Conservation (phyloP, 768 basidiomycete genomes). For the Tephrocybe rancida region DNA sequence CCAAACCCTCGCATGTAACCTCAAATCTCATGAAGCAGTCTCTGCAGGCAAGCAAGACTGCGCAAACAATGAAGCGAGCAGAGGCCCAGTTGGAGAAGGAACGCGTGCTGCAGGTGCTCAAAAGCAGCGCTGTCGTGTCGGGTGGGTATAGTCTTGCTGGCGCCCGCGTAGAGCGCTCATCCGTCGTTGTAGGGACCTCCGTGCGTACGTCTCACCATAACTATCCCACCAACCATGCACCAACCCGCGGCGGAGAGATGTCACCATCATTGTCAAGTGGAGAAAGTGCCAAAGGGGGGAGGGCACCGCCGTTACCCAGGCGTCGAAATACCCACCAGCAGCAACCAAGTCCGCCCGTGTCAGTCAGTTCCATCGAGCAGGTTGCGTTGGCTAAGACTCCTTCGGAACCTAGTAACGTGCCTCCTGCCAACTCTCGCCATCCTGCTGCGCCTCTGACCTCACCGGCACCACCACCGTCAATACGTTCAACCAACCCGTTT, state of each 20-base stretch:
- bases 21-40: constrained; percentile 74
- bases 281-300: constrained; percentile 7
- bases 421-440: constrained; percentile 2
- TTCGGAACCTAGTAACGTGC: background rate
- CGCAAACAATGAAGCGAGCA: constrained; percentile 67
- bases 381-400: constrained; percentile 39
- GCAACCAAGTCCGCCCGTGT: constrained; percentile 40
- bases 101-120: constrained; percentile 70
- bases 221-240: background rate
- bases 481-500: constrained; percentile 9
- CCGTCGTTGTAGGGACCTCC: constrained; percentile 35
- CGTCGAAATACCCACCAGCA: constrained; percentile 26
- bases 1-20: constrained; percentile 53
- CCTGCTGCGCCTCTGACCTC: constrained; percentile 11
- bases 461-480: constrained; percentile 5
- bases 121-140: constrained; percentile 50
- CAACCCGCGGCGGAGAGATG: background rate
- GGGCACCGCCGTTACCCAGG: constrained; percentile 31
- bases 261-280: constrained; percentile 8
- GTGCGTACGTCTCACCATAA: constrained; percentile 26
- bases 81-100: constrained; percentile 71
- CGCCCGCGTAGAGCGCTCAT: constrained; percentile 33
- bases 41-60: constrained; percentile 72
- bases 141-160: constrained; percentile 34
- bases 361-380: constrained; percentile 47